Evolutionary conservation across 139 green algal genomes (phyloP).

Genomic region (Asterochloris sp.): DNA sequence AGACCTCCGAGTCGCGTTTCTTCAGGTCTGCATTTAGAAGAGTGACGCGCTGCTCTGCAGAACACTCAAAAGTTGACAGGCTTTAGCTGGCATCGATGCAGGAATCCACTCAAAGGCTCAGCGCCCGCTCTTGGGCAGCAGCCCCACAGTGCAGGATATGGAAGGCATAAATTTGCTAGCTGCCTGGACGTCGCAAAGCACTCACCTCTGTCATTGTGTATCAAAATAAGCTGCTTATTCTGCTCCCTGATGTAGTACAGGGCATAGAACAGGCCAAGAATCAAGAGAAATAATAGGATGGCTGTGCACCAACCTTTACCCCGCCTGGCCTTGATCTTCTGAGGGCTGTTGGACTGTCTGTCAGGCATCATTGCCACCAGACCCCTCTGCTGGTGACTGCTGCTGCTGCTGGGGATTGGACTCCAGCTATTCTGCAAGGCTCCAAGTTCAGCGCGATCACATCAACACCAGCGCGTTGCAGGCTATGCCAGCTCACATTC

Average conservation of each 20-base stretch:
- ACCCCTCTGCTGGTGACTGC: too few species aligned
- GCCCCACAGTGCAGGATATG: not conserved
- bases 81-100: not conserved
- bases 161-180: not conserved
- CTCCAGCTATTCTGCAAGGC: too few species aligned
- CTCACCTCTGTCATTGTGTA: not conserved
- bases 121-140: not conserved
- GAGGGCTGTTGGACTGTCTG: too few species aligned
- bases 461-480: too few species aligned
- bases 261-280: too few species aligned
- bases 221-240: not conserved
- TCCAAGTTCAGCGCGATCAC: too few species aligned
- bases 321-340: too few species aligned
- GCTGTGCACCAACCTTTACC: too few species aligned
- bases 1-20: conserved; percentile 3
- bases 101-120: not conserved
- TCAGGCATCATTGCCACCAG: too few species aligned
- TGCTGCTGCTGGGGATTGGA: too few species aligned
- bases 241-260: not conserved
- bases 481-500: too few species aligned
- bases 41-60: not conserved
- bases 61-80: not conserved
- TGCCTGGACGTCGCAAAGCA: not conserved
- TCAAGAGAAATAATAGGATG: too few species aligned
- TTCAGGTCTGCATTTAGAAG: not conserved